Evolutionary conservation across 352 stramenopile species (phyloP).

Genomic region (Pythium myriotylum): DNA sequence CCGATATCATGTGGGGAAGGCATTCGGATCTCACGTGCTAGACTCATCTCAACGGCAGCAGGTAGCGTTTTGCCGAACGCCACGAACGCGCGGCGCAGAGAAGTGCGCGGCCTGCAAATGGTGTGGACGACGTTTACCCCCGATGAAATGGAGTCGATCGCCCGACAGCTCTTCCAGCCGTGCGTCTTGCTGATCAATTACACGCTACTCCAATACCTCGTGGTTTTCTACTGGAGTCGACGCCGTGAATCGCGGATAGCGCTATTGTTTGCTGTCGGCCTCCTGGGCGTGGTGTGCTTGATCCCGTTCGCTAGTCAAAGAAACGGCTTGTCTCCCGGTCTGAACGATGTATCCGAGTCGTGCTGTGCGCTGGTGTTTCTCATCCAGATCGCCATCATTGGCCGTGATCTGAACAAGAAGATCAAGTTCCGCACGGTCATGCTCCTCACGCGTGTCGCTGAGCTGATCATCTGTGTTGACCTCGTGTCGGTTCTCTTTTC

Average conservation of each 20-base stretch:
- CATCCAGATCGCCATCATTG: constrained; percentile 22
- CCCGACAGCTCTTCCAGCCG: too few species aligned
- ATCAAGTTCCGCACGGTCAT: constrained; percentile 9
- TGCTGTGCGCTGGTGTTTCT: constrained; percentile 24
- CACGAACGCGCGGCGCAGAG: too few species aligned
- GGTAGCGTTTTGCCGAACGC: too few species aligned
- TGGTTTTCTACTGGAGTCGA: constrained; percentile 13
- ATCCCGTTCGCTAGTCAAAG: constrained; percentile 18
- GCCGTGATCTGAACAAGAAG: constrained; percentile 17
- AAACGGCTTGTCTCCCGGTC: constrained; percentile 8
- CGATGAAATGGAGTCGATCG: too few species aligned
- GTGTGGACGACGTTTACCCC: too few species aligned
- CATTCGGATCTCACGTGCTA: too few species aligned
- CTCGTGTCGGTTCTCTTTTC: too few species aligned
- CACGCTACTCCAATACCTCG: constrained; percentile 22
- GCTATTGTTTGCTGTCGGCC: too few species aligned
- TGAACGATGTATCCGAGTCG: constrained; percentile 24
- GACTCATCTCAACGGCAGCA: too few species aligned
- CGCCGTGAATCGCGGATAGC: not conserved
- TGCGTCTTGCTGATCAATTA: constrained; percentile 26
- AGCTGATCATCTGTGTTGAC: constrained; percentile 9
- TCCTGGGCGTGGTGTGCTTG: constrained; percentile 12
- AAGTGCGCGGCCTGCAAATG: too few species aligned
- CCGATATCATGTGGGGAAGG: too few species aligned
- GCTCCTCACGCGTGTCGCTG: constrained; percentile 8